phyloP scores from a whole-genome alignment of 345 rosid species.

The Acer saccharum region DNA sequence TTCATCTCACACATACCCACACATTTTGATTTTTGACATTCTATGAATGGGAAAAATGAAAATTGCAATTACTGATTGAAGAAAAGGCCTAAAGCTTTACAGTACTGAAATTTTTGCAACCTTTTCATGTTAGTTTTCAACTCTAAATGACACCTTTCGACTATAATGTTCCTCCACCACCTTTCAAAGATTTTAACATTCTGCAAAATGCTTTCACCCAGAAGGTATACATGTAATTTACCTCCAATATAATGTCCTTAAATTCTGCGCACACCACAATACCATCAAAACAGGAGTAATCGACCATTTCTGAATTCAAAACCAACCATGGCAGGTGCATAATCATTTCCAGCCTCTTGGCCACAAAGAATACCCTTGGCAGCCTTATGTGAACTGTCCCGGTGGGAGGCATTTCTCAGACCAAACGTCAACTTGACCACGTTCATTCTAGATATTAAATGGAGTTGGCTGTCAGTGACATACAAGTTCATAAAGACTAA shows the following conservation, averaged over 20 bases:
- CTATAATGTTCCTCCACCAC: background rate
- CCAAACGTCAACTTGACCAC: conserved; percentile 98
- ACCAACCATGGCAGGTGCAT: conserved; percentile 99
- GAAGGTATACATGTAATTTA: conserved; percentile 19
- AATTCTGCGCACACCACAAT: conserved; percentile 89
- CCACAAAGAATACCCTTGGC: conserved; percentile 72
- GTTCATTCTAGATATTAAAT: conserved; percentile 65
- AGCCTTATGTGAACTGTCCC: conserved; percentile 88
- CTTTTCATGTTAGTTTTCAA: too few species aligned
- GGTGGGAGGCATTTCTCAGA: conserved; percentile 95
- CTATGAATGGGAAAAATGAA: too few species aligned
- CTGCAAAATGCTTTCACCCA: background rate
- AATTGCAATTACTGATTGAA: too few species aligned
- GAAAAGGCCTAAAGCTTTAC: too few species aligned
- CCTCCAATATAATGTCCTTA: conserved; percentile 82
- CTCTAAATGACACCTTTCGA: background rate
- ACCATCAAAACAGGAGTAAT: conserved; percentile 73
- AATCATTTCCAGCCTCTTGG: conserved; percentile 90
- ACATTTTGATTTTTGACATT: too few species aligned
- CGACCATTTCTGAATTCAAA: conserved; percentile 86
- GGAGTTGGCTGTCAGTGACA: background rate
- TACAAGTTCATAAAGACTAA: background rate
- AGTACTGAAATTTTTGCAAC: too few species aligned
- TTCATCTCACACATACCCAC: too few species aligned
- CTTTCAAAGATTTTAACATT: background rate